phyloP scores from a whole-genome alignment of 495 filamentous ascomycete species.

The Neurospora sp. region DNA sequence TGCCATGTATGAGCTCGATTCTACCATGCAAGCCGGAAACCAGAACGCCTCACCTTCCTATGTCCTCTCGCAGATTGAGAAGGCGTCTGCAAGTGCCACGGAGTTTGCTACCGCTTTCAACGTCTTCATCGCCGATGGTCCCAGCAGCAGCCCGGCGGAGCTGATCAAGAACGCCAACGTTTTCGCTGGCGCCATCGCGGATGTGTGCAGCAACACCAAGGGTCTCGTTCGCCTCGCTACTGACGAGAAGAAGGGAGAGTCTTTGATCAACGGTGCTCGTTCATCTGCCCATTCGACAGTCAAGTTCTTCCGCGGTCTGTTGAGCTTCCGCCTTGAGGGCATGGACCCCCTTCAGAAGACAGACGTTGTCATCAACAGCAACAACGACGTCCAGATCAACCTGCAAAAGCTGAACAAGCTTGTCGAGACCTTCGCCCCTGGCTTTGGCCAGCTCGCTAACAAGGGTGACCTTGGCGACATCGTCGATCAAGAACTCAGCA shows the following conservation, averaged over 20 bases:
- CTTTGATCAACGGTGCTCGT: constrained; percentile 68
- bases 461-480: constrained; percentile 87
- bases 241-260: constrained; percentile 86
- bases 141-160: constrained; percentile 80
- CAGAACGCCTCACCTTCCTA: constrained; percentile 95
- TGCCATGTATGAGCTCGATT: constrained; percentile 92
- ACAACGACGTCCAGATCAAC: constrained; percentile 85
- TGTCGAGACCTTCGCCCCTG: constrained; percentile 81
- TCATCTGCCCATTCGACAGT: constrained; percentile 82
- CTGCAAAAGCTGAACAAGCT: constrained; percentile 86
- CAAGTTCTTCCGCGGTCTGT: constrained; percentile 88
- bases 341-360: constrained; percentile 83
- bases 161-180: constrained; percentile 88
- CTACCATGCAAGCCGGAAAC: constrained; percentile 95
- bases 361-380: constrained; percentile 92
- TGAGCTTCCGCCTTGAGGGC: constrained; percentile 86
- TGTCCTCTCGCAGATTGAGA: constrained; percentile 92
- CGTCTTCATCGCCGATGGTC: constrained; percentile 93
- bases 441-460: constrained; percentile 66
- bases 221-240: constrained; percentile 88
- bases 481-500: constrained; percentile 82
- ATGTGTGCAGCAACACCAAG: constrained; percentile 94
- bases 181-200: constrained; percentile 81
- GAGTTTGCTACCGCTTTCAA: constrained; percentile 98
- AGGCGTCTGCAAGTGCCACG: constrained; percentile 85